Evolutionary conservation across 2,329 filamentous ascomycete species (phyloP).

Genomic region (Fusarium decemcellulare): DNA sequence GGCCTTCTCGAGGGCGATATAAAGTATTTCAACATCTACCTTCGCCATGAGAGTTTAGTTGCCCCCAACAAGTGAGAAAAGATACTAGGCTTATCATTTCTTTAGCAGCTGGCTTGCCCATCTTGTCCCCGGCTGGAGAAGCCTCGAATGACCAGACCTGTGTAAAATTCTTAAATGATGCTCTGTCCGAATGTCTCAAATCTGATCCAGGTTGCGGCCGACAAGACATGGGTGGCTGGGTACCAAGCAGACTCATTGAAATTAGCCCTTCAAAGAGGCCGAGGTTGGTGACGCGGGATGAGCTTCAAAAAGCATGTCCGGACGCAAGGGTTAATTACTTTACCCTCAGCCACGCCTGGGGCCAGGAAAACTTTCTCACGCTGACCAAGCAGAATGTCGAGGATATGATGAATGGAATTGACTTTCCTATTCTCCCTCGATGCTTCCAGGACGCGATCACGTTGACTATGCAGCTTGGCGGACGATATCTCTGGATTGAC

Average conservation of each 20-base stretch:
- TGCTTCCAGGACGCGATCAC: neutral
- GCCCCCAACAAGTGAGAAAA: too few relatives aligned
- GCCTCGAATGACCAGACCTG: too few relatives aligned
- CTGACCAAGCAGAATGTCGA: neutral
- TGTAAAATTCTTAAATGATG: neutral
- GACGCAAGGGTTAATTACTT: neutral
- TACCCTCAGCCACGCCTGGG: neutral
- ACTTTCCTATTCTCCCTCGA: neutral
- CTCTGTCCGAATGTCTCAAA: neutral
- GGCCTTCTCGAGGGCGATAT: too few relatives aligned
- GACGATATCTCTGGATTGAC: neutral
- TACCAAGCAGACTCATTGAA: neutral
- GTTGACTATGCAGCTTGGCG: neutral
- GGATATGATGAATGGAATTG: neutral
- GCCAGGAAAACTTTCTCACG: neutral
- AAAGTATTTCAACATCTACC: too few relatives aligned
- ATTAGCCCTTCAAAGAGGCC: neutral
- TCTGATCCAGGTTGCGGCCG: neutral
- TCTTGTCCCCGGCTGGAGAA: too few relatives aligned
- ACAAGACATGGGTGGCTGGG: neutral
- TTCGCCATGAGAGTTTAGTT: too few relatives aligned
- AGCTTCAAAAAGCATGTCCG: neutral
- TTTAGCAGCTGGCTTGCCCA: too few relatives aligned
- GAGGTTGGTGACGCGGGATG: neutral
- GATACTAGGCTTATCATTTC: too few relatives aligned